phyloP scores from a whole-genome alignment of 305 asterid genomes.

The Fraxinus baroniana region DNA sequence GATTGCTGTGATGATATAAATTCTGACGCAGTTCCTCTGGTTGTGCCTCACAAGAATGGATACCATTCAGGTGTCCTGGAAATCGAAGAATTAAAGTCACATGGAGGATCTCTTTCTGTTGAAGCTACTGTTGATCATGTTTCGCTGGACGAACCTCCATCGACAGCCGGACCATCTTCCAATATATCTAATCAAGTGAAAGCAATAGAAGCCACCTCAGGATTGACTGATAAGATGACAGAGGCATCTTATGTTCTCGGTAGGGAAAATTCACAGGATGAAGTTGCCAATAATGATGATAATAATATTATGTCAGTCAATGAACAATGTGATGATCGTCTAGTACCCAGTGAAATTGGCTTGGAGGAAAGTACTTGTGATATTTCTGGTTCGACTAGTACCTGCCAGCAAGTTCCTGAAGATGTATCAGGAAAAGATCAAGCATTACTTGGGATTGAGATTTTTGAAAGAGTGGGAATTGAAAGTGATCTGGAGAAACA shows the following conservation, averaged over 20 bases:
- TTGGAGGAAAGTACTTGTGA: conserved; percentile 34
- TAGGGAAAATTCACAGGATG: conserved; percentile 37
- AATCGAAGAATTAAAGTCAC: conserved; percentile 33
- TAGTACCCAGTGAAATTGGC: conserved; percentile 32
- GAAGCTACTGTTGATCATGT: conserved; percentile 31
- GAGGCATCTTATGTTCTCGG: conserved; percentile 37
- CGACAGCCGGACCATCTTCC: conserved; percentile 30
- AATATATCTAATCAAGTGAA: conserved; percentile 38
- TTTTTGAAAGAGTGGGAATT: conserved; percentile 23
- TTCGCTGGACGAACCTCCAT: conserved; percentile 27
- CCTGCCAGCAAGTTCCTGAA: conserved; percentile 36
- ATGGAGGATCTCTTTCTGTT: conserved; percentile 33
- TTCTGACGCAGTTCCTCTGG: conserved; percentile 34
- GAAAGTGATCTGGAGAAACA: conserved; percentile 30
- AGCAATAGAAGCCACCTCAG: conserved; percentile 30
- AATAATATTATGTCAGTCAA: conserved; percentile 23
- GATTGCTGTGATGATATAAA: conserved; percentile 40
- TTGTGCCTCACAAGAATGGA: conserved; percentile 45
- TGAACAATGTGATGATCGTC: conserved; percentile 29
- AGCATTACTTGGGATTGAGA: conserved; percentile 28
- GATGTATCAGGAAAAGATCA: conserved; percentile 32
- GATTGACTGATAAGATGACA: conserved; percentile 28
- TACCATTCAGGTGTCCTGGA: conserved; percentile 38
- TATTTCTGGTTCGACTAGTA: conserved; percentile 38
- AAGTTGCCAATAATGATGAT: conserved; percentile 29